Conservation (phyloP, 2,329 filamentous ascomycete species). For the Teratosphaeria epicoccoides region DNA sequence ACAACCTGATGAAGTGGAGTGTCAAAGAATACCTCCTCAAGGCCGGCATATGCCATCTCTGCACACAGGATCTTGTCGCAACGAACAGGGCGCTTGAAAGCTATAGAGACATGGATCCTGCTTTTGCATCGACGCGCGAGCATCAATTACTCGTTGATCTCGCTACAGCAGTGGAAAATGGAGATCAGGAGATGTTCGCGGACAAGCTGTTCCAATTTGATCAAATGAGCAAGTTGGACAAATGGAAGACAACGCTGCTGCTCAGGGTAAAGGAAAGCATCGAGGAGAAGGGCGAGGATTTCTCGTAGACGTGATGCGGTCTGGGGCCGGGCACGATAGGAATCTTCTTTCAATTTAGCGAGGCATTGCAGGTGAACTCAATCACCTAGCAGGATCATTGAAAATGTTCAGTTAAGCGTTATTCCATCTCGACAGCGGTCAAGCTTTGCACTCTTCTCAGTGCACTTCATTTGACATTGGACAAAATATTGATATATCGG, state of each 20-base stretch:
- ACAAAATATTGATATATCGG: no score
- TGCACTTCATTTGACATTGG: no score
- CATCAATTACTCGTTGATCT: constrained; percentile 71
- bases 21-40: constrained; percentile 96
- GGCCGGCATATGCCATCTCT: constrained; percentile 81
- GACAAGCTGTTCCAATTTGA: constrained; percentile 85
- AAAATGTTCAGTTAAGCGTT: no score
- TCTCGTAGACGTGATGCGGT: constrained; percentile 41
- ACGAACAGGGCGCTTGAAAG: constrained; percentile 68
- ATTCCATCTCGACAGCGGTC: no score
- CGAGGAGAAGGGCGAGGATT: constrained; percentile 59
- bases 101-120: constrained; percentile 69
- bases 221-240: constrained; percentile 85
- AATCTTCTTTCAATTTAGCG: neutral
- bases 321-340: neutral
- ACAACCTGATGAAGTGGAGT: constrained; percentile 85
- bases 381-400: no score
- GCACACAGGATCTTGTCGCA: constrained; percentile 64
- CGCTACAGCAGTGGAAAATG: constrained; percentile 60
- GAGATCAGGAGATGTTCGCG: constrained; percentile 71
- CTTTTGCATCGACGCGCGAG: constrained; percentile 69
- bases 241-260: constrained; percentile 88
- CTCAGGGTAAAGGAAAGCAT: constrained; percentile 76
- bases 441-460: no score
- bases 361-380: no score